Percentiles rank a stretch among this genome's conserved stretches.
phyloP scores from a whole-genome alignment of 148 eudicot species.

The Polygonum maritimum region DNA sequence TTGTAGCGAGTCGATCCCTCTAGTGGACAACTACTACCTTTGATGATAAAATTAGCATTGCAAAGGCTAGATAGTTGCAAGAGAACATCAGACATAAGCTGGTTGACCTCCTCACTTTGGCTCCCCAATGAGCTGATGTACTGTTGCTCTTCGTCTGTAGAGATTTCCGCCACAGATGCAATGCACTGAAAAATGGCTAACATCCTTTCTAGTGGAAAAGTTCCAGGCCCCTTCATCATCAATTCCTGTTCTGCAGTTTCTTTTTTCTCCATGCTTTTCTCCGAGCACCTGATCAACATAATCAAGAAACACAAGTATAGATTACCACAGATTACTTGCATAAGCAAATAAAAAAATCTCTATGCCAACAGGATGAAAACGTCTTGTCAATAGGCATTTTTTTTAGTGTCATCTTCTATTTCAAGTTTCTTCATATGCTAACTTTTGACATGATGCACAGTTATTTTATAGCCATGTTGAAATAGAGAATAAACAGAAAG shows the following conservation, averaged over 20 bases:
- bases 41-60: conserved; percentile 83
- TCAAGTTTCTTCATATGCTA: neutral
- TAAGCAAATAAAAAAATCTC: neutral
- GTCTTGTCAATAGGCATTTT: neutral
- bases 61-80: conserved; percentile 93
- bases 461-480: neutral
- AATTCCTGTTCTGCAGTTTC: conserved; percentile 65
- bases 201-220: conserved; percentile 85
- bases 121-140: conserved; percentile 17
- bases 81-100: conserved; percentile 67
- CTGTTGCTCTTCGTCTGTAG: conserved; percentile 38
- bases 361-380: neutral
- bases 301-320: neutral
- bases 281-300: conserved; percentile 44
- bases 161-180: conserved; percentile 46
- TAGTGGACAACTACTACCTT: conserved; percentile 83
- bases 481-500: neutral
- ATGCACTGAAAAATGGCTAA: conserved; percentile 86
- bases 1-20: conserved; percentile 89
- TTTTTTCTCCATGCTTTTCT: conserved; percentile 52
- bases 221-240: conserved; percentile 92
- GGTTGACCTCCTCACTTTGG: conserved; percentile 25
- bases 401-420: neutral
- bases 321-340: neutral
- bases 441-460: neutral